Conservation (phyloP, 306 rosid species). For the Astragalus glycyphyllos region DNA sequence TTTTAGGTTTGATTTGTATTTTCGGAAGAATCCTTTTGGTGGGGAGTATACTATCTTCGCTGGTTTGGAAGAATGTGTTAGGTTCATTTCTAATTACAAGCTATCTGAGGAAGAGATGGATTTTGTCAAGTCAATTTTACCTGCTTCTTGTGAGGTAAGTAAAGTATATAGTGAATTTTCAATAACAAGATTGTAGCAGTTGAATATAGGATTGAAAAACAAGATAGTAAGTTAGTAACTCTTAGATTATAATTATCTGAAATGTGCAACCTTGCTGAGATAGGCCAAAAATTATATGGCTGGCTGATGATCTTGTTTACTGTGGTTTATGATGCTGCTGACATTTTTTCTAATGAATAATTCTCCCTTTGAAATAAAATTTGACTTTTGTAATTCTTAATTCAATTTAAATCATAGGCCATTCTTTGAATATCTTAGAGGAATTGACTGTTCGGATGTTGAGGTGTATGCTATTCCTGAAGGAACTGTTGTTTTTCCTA, state of each 20-base stretch:
- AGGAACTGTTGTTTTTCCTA: slow-evolving; percentile 95
- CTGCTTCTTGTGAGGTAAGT: slow-evolving; percentile 87
- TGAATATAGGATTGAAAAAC: not conserved
- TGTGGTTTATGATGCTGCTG: slow-evolving; percentile 33
- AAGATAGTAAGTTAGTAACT: not conserved
- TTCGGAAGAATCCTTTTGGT: slow-evolving; percentile 95
- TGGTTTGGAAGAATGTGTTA: slow-evolving; percentile 93
- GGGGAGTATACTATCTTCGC: slow-evolving; percentile 96
- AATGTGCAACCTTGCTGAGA: no score
- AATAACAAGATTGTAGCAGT: no score
- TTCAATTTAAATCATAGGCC: slow-evolving; percentile 55
- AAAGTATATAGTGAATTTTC: no score
- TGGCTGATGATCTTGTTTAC: slow-evolving; percentile 23
- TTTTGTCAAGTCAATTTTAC: slow-evolving; percentile 66
- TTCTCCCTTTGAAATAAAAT: no score
- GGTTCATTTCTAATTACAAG: slow-evolving; percentile 85
- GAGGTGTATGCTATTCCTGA: slow-evolving; percentile 87
- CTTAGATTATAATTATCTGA: not conserved
- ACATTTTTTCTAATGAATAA: not conserved
- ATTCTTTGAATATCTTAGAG: slow-evolving; percentile 90
- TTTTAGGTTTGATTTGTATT: slow-evolving; percentile 94
- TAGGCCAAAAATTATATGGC: no score
- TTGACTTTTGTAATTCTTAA: slow-evolving; percentile 10
- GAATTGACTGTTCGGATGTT: slow-evolving; percentile 82
- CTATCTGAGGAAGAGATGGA: slow-evolving; percentile 75